phyloP scores from a whole-genome alignment of 1,139 yeast species.

The Fermentozyma sake region DNA sequence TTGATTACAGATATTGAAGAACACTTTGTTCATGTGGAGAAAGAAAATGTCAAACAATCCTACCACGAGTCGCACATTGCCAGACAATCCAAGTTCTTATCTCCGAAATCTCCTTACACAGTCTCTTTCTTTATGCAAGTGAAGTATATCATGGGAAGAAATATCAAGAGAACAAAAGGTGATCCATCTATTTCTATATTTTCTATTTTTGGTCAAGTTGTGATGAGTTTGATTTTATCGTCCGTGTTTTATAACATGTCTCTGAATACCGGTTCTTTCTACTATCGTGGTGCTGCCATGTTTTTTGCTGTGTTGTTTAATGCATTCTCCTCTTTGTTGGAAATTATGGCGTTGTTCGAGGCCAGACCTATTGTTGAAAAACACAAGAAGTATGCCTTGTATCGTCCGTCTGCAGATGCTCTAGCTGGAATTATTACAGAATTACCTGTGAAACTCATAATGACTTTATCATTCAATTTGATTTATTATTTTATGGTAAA shows the following conservation, averaged over 20 bases:
- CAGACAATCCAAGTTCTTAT: constrained; percentile 22
- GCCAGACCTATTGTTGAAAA: constrained; percentile 58
- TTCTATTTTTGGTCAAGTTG: constrained; percentile 21
- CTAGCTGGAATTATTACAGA: constrained; percentile 55
- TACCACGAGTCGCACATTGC: constrained; percentile 24
- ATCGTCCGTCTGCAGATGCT: constrained; percentile 67
- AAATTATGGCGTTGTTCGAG: constrained; percentile 52
- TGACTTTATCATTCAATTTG: constrained; percentile 42
- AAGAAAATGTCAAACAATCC: constrained; percentile 6
- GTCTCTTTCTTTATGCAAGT: constrained; percentile 34
- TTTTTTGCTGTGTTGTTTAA: constrained; percentile 56
- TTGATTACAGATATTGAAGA: constrained; percentile 17
- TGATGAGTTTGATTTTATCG: constrained; percentile 32
- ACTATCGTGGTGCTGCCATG: constrained; percentile 52
- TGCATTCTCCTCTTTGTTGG: constrained; percentile 55
- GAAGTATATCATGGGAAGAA: constrained; percentile 23
- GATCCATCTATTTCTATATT: constrained; percentile 28
- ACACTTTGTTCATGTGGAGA: constrained; percentile 8
- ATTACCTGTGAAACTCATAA: constrained; percentile 48
- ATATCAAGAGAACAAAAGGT: constrained; percentile 23
- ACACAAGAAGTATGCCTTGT: constrained; percentile 60
- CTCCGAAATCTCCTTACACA: constrained; percentile 27
- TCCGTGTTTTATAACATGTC: constrained; percentile 53
- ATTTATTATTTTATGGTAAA: constrained; percentile 55
- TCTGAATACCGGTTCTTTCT: constrained; percentile 47